Percentiles rank a stretch among this genome's conserved stretches.
These are phyloP conservation scores for Cupressus sempervirens DNA, from an alignment of 75 land plant genomes.

Conservation along the genomic window DNA sequence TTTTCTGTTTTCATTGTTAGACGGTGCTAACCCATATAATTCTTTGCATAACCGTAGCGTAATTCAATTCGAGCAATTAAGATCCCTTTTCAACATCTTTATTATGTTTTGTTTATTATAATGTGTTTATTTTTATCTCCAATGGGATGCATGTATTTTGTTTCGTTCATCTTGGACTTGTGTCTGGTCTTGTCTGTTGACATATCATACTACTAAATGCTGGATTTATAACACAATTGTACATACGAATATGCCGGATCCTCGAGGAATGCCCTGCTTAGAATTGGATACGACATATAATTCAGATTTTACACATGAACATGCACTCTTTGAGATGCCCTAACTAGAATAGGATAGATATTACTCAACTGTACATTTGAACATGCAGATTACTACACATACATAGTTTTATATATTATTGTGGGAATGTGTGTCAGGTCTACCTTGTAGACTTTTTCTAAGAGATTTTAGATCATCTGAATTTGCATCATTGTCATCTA, in stretches of 20 bases:
- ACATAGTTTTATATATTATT: too few species aligned
- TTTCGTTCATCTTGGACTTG: not conserved
- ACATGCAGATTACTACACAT: not conserved
- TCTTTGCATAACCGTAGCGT: not conserved
- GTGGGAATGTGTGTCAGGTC: too few species aligned
- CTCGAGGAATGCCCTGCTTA: not conserved
- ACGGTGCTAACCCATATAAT: not conserved
- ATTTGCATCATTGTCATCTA: too few species aligned
- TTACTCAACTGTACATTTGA: not conserved
- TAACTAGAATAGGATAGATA: not conserved
- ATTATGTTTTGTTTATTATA: not conserved
- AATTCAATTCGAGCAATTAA: not conserved
- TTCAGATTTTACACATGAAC: not conserved
- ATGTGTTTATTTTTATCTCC: not conserved
- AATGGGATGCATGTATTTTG: not conserved
- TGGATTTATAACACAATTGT: not conserved
- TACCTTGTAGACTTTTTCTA: too few species aligned
- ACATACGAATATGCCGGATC: not conserved
- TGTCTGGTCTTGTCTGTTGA: not conserved
- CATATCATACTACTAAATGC: not conserved
- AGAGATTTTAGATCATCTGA: too few species aligned
- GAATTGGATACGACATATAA: not conserved
- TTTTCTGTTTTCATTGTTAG: not conserved
- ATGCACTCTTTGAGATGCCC: not conserved
- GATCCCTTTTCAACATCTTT: not conserved